Conservation (phyloP, 164 flowering plant species). For the Warburgia ugandensis region DNA sequence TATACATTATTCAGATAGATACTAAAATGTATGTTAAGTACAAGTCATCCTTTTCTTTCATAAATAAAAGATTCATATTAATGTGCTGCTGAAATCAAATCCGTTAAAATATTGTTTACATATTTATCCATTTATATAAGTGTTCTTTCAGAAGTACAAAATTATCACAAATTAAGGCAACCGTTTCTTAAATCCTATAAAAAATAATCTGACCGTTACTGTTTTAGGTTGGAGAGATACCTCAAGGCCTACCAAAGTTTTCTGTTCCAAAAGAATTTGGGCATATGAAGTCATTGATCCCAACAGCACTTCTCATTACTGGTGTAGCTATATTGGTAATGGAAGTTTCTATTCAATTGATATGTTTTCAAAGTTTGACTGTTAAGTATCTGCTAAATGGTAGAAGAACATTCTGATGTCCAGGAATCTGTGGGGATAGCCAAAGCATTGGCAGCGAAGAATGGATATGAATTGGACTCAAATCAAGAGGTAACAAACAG, state of each 20-base stretch:
- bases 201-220: no score
- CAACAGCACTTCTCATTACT: conserved; percentile 87
- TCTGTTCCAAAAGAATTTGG: conserved; percentile 70
- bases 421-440: conserved; percentile 99
- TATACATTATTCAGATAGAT: no score
- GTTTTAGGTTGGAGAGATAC: conserved; percentile 92
- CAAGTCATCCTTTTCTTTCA: no score
- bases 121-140: no score
- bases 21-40: no score
- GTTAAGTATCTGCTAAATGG: not conserved
- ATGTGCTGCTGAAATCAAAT: no score
- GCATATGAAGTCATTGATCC: conserved; percentile 58
- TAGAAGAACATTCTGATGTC: conserved; percentile 6
- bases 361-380: conserved; percentile 7
- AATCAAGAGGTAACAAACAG: conserved; percentile 76
- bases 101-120: no score
- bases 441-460: conserved; percentile 97
- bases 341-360: conserved; percentile 8
- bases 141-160: no score
- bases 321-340: conserved; percentile 96
- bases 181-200: no score
- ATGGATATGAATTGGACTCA: conserved; percentile 94
- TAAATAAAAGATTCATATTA: no score
- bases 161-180: no score
- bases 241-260: conserved; percentile 92